Evolutionary conservation across 768 basidiomycete genomes (phyloP), one percentile per base, ranked within the genome.

Genomic region (Amyloporia xantha): DNA sequence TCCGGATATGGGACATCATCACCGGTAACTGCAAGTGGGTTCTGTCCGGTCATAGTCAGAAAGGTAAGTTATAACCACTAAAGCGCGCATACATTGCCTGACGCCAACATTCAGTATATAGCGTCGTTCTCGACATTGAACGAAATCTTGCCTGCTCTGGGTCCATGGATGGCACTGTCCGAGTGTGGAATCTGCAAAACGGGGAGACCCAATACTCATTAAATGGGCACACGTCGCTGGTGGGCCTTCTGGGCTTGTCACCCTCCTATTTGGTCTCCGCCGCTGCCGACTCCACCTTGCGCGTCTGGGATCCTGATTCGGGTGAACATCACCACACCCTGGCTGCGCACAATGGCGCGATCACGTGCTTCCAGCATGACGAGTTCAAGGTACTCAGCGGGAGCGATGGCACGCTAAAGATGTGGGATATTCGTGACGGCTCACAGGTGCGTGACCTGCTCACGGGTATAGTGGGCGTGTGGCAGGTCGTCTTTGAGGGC

Each of bases 281-380:
- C 3, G 95, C 96, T 0, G 95, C 95, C 17, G 95, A 99, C 64
- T 92, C 91, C 19, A 95, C 93, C 0, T 71, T 99, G 6, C 84
- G 94, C 6, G 79, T 98, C 36, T 98, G 95, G 95, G 86, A 98
- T 60, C 89, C 93, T 1, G 81, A 84, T 30, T 80, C 80, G 1
- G 91, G 91, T 48, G 82, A 83, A 50, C 73, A 90, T 25, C 81
- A 78, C 33, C 86, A 93, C 56, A 83, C 85, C 0, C 78, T 99
- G 25, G 83, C 85, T 3, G 91, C 90, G 1, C 95, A 98, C 64
- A 87, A 86, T 5, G 95, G 94, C 19, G 93, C 95, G n/a, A 98
- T 99, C 57, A 98, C 96, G 15, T 99, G 95, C 69, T 97, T 98
- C 76, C 92, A 95, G 66, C 93, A 96, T 57, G 95, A 98, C 64